A percentile compares a stretch with the other conserved stretches of the same genome.
These are phyloP conservation scores for Globisporangium apiculatum DNA, from an alignment of 352 stramenopile species.

Conservation along the genomic window DNA sequence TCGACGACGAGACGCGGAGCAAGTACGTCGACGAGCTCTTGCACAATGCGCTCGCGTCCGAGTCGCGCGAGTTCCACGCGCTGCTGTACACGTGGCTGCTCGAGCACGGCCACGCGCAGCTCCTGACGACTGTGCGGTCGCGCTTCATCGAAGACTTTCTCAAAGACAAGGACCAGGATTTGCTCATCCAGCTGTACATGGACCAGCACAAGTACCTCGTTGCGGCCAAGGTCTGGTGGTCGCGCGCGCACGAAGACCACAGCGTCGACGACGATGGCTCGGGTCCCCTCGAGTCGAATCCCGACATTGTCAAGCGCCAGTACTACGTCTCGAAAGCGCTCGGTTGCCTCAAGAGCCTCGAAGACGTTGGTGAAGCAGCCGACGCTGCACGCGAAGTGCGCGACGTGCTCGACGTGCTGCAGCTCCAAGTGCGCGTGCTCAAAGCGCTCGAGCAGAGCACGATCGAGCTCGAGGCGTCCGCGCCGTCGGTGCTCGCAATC, in stretches of 20 bases:
- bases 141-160: conserved; percentile 79
- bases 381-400: conserved; percentile 75
- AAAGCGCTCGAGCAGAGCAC: conserved; percentile 67
- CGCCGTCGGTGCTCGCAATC: conserved; percentile 17
- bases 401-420: conserved; percentile 76
- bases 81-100: conserved; percentile 82
- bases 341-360: conserved; percentile 68
- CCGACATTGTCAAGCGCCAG: conserved; percentile 73
- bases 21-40: conserved; percentile 72
- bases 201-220: conserved; percentile 81
- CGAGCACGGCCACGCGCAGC: conserved; percentile 47
- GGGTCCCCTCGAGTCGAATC: conserved; percentile 36
- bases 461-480: conserved; percentile 52
- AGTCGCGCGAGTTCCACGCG: conserved; percentile 69
- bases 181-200: conserved; percentile 85
- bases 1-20: conserved; percentile 61
- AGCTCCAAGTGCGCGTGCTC: conserved; percentile 76
- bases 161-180: conserved; percentile 76
- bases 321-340: conserved; percentile 79
- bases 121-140: conserved; percentile 61
- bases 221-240: conserved; percentile 80
- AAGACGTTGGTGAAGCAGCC: conserved; percentile 57
- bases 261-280: conserved; percentile 23
- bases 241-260: conserved; percentile 54
- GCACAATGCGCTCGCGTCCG: conserved; percentile 60